phyloP scores from a whole-genome alignment of 208 protist species.

The Trichomonas tenax region DNA sequence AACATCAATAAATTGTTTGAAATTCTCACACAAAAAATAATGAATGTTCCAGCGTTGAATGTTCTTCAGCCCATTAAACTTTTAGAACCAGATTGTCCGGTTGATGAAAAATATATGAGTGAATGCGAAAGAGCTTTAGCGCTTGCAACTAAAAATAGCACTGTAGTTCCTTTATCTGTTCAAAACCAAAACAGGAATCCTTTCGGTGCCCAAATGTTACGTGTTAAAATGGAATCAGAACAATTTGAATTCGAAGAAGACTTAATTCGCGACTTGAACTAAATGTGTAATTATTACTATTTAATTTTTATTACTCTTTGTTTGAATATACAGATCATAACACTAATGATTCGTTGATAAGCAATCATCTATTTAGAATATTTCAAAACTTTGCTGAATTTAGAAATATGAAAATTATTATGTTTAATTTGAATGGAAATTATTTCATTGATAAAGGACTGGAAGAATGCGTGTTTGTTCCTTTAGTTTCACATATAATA shows the following conservation, averaged over 20 bases:
- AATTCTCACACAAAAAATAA: not conserved
- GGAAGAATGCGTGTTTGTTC: too few species aligned
- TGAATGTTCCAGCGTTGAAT: not conserved
- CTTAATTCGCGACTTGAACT: not conserved
- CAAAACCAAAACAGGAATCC: not conserved
- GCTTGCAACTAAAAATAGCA: not conserved
- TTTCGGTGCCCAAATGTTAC: too few species aligned
- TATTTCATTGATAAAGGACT: too few species aligned
- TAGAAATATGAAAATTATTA: too few species aligned
- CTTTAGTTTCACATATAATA: too few species aligned
- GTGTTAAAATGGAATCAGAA: not conserved
- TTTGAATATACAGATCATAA: too few species aligned
- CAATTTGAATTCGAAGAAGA: not conserved
- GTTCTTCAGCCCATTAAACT: not conserved
- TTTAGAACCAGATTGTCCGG: not conserved
- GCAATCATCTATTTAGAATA: too few species aligned
- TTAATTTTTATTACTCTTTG: too few species aligned
- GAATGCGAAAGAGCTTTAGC: not conserved
- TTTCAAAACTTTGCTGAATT: too few species aligned
- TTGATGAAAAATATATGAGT: not conserved
- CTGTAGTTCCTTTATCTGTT: not conserved
- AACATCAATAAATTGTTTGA: not conserved
- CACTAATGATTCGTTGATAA: too few species aligned
- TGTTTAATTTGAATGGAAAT: too few species aligned
- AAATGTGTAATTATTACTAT: not conserved